A percentile compares a stretch with the other conserved stretches of the same genome.
phyloP scores from a whole-genome alignment of 2,329 filamentous ascomycete genomes.

The Aschersonia sp. region DNA sequence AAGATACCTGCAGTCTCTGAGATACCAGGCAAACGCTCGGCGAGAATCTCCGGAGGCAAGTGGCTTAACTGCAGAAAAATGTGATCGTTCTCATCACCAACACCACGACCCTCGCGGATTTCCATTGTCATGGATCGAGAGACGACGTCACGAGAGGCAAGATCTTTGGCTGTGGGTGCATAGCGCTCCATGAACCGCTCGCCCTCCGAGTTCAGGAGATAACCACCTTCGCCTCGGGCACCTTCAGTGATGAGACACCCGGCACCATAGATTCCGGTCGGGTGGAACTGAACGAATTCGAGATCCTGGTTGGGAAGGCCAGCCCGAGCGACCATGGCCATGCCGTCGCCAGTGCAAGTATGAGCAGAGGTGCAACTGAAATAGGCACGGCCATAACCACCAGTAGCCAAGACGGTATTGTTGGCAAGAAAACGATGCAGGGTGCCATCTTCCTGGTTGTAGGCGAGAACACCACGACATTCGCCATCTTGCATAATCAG shows the following conservation, averaged over 20 bases:
- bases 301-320: slow-evolving; percentile 98
- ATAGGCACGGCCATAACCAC: slow-evolving; percentile 95
- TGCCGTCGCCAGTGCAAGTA: slow-evolving; percentile 97
- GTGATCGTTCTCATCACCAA: slow-evolving; percentile 94
- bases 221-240: slow-evolving; percentile 94
- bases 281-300: slow-evolving; percentile 99
- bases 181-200: slow-evolving; percentile 99
- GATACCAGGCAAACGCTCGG: slow-evolving; percentile 95
- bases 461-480: slow-evolving; percentile 91
- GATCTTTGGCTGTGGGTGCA: slow-evolving; percentile 93
- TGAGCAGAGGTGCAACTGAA: slow-evolving; percentile 97
- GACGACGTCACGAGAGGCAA: slow-evolving; percentile 90
- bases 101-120: slow-evolving; percentile 93
- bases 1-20: slow-evolving; percentile 98
- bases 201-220: slow-evolving; percentile 92
- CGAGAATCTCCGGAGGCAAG: slow-evolving; percentile 78
- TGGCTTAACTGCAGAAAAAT: slow-evolving; percentile 97
- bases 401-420: slow-evolving; percentile 93
- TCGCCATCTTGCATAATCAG: slow-evolving; percentile 95
- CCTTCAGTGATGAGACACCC: slow-evolving; percentile 97
- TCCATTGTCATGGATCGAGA: slow-evolving; percentile 97
- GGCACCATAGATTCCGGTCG: slow-evolving; percentile 96
- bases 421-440: slow-evolving; percentile 93
- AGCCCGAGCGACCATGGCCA: slow-evolving; percentile 97
- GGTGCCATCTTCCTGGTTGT: slow-evolving; percentile 98